phyloP scores from a whole-genome alignment of 768 basidiomycete species.

The Pulveroboletus sp. region DNA sequence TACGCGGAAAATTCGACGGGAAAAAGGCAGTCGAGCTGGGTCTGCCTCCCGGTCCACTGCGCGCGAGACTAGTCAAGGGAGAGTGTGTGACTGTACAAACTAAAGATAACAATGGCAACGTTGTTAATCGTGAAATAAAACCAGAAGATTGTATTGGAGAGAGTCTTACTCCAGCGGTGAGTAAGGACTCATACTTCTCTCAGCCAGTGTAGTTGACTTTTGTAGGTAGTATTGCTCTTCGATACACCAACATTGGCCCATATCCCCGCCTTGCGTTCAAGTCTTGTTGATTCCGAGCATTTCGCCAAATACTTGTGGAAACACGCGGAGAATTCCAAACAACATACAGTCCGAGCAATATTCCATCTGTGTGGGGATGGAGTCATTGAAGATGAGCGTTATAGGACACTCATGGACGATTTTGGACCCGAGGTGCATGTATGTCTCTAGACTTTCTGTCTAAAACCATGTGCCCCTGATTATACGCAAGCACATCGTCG shows the following conservation, averaged over 20 bases:
- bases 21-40: constrained; percentile 59
- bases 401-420: constrained; percentile 65
- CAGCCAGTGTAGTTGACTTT: background rate
- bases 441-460: constrained; percentile 20
- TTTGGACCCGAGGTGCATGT: constrained; percentile 64
- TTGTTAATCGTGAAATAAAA: constrained; percentile 43
- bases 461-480: background rate
- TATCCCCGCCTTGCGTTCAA: constrained; percentile 46
- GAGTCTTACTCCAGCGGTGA: constrained; percentile 45
- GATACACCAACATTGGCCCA: constrained; percentile 64
- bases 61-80: constrained; percentile 62
- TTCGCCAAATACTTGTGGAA: constrained; percentile 48
- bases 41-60: constrained; percentile 52
- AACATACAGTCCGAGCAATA: constrained; percentile 43
- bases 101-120: constrained; percentile 39
- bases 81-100: constrained; percentile 54
- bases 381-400: constrained; percentile 66
- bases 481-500: constrained; percentile 63
- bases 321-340: constrained; percentile 34
- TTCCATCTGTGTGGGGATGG: constrained; percentile 70
- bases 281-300: constrained; percentile 44
- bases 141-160: constrained; percentile 61
- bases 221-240: constrained; percentile 59
- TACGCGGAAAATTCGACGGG: constrained; percentile 69
- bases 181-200: constrained; percentile 5